Percentiles rank a stretch among this genome's conserved stretches.
phyloP scores from a whole-genome alignment of 495 filamentous ascomycete species.

The Penicillium psychrofluorescens region DNA sequence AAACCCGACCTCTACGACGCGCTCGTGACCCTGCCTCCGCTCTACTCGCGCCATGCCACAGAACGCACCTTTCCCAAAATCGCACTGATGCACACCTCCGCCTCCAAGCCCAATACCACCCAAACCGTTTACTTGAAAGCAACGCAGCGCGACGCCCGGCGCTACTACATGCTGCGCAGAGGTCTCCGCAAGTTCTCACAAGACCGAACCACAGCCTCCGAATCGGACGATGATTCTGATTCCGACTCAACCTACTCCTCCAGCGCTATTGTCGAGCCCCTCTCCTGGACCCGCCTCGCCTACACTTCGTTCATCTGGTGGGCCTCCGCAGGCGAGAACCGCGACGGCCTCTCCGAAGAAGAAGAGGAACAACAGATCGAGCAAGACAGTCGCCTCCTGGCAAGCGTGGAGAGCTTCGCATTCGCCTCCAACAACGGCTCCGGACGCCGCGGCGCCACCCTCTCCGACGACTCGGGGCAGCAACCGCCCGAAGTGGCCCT shows the following conservation, averaged over 20 bases:
- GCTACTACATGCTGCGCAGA: constrained; percentile 64
- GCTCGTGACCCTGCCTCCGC: constrained; percentile 69
- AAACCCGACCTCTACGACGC: constrained; percentile 84
- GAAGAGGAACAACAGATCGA: constrained; percentile 37
- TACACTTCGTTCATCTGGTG: constrained; percentile 97
- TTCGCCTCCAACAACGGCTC: constrained; percentile 25
- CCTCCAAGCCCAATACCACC: constrained; percentile 18
- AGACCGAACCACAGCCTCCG: constrained; percentile 12
- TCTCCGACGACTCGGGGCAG: constrained; percentile 27
- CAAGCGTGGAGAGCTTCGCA: constrained; percentile 33
- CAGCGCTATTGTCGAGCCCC: constrained; percentile 59
- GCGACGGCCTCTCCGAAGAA: constrained; percentile 40
- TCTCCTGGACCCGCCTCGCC: constrained; percentile 83
- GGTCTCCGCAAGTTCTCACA: constrained; percentile 51
- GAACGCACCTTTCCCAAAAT: constrained; percentile 69
- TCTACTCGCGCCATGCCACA: constrained; percentile 47
- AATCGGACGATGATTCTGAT: constrained; percentile 27
- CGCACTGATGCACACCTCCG: constrained; percentile 18
- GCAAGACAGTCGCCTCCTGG: constrained; percentile 35
- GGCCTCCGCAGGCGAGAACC: constrained; percentile 88
- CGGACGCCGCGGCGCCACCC: constrained; percentile 29
- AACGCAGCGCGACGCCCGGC: constrained; percentile 80
- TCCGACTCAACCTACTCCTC: constrained; percentile 40
- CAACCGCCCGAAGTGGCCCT: constrained; percentile 61
- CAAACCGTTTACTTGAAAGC: constrained; percentile 54